Base-by-base conservation (phyloP, 202 grass and related monocot genomes). In the Elaeis oleifera region DNA sequence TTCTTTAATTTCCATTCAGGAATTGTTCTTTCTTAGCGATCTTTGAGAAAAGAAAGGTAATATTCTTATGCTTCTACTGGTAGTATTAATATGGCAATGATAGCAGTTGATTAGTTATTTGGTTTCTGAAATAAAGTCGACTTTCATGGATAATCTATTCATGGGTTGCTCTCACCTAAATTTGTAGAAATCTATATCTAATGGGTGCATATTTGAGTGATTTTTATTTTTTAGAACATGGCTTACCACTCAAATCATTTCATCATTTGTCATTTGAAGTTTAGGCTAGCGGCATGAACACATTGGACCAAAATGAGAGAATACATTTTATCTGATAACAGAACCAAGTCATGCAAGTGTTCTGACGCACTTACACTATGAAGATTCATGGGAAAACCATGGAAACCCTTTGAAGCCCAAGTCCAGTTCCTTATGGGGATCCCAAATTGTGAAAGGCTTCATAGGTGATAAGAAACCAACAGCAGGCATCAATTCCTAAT, bases 371-470 rank as follows among this genome's bases (percentile, higher is more conserved):
- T 24, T 59, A 73, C 54, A 32, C 15, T 44, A 20, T 78, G 5
- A 85, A 73, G 48, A 70, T 80, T 50, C 81, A 84, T 56, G 74
- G 80, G 4, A 89, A 80, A 72, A 73, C 65, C 75, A 71, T 84
- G 53, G 61, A 16, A 89, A 79, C 76, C 51, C 58, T 70, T 79
- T 81, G 5, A 97, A 92, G 56, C 74, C 94, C 49, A 97, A 92
- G 68, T 92, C 88, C 65, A 79, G 81, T 51, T 92, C 94, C 6
- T 92, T 82, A 44, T 97, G 94, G 94, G 94, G 94, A 60, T 97
- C 94, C n/a, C 88, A 92, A 14, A 89, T 97, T 77, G 94, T 97
- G 32, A 89, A 82, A 70, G 94, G 94, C 6, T 89, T 97, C 67
- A 88, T 85, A 27, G 50, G 85, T 53, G 94, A 97, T 71, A 97